A percentile compares a stretch with the other conserved stretches of the same genome.
Conservation (phyloP, 441 rosid genomes). For the Populus tomentosa region DNA sequence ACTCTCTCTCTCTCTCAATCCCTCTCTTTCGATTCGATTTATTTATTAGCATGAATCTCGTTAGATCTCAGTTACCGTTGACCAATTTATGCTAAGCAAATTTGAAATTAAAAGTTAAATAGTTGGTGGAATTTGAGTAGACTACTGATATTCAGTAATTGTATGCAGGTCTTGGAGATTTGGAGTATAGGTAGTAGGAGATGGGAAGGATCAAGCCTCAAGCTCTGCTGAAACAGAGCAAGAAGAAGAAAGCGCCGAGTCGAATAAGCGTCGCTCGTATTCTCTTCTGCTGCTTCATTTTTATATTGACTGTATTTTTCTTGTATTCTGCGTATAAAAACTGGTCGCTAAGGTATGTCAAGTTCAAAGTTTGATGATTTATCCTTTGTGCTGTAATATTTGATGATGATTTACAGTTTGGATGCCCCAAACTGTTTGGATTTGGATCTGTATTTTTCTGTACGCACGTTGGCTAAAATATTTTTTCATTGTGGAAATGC, state of each 20-base stretch:
- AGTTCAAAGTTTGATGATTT: neutral
- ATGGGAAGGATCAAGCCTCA: conserved; percentile 96
- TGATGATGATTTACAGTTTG: neutral
- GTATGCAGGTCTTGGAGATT: neutral
- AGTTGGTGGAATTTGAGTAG: neutral
- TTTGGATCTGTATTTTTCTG: neutral
- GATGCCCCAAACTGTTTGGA: neutral
- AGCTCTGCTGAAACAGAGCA: conserved; percentile 79
- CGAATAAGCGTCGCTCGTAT: conserved; percentile 55
- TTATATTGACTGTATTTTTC: conserved; percentile 48
- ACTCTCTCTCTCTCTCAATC: neutral
- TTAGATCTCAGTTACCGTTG: neutral
- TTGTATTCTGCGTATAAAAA: conserved; percentile 61
- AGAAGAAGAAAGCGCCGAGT: conserved; percentile 76
- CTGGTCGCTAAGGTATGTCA: conserved; percentile 62
- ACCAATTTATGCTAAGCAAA: neutral
- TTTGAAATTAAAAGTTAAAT: neutral
- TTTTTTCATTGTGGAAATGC: neutral
- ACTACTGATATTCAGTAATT: neutral
- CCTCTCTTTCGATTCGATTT: neutral
- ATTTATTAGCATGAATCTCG: neutral
- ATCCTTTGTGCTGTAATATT: neutral
- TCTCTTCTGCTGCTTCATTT: conserved; percentile 40
- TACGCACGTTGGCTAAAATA: neutral
- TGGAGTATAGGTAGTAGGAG: neutral